A percentile compares a stretch with the other conserved stretches of the same genome.
phyloP scores from a whole-genome alignment of 129 eudicot genomes.

The Helichrysum umbraculigerum region DNA sequence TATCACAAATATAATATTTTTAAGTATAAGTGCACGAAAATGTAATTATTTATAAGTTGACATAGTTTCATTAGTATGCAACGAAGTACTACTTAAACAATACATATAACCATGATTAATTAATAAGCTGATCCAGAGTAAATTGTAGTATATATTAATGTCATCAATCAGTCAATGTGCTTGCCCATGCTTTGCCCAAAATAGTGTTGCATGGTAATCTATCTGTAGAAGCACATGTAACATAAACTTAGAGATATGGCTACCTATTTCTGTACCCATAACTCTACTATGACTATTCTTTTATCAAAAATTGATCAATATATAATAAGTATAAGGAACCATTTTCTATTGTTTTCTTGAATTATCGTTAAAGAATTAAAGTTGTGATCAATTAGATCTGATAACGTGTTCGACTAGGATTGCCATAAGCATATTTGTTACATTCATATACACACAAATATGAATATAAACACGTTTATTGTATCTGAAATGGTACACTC shows the following conservation, averaged over 20 bases:
- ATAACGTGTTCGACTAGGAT: background rate
- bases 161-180: too few species aligned
- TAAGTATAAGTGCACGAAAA: too few species aligned
- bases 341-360: background rate
- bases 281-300: constrained; percentile 27
- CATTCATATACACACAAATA: background rate
- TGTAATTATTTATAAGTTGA: too few species aligned
- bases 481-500: background rate
- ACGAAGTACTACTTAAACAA: too few species aligned
- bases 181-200: constrained; percentile 34
- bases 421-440: background rate
- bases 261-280: constrained; percentile 32
- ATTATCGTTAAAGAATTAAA: too few species aligned
- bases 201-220: constrained; percentile 21
- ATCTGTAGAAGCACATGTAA: constrained; percentile 24
- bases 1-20: too few species aligned
- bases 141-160: constrained; percentile 3
- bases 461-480: background rate
- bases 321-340: background rate
- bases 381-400: background rate
- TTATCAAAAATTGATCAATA: background rate
- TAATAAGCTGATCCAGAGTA: background rate
- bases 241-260: constrained; percentile 29
- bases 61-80: too few species aligned
- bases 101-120: too few species aligned